Evolutionary conservation across 139 green algal species (phyloP).

Genomic region (Dunaliella primolecta): DNA sequence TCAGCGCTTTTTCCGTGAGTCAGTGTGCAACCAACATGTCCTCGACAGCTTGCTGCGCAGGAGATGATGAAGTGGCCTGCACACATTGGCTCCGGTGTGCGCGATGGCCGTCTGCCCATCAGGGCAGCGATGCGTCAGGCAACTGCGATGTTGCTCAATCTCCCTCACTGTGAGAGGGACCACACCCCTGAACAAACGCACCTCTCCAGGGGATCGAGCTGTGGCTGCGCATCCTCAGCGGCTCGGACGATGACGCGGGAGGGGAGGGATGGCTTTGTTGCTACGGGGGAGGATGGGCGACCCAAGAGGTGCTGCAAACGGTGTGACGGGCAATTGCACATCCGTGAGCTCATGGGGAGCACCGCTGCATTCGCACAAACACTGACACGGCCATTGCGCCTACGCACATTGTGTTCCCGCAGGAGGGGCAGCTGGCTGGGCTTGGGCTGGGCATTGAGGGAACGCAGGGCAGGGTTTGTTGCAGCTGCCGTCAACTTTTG

Average conservation of each 20-base stretch:
- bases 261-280: neutral
- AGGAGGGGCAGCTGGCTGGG: too few species aligned
- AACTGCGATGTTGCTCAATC: too few species aligned
- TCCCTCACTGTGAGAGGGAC: too few species aligned
- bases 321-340: neutral
- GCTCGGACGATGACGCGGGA: neutral
- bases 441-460: too few species aligned
- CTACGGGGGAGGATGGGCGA: neutral
- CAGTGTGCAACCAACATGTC: neutral
- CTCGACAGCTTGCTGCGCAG: neutral
- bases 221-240: constrained; percentile 11
- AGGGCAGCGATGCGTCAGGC: neutral
- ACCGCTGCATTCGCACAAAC: neutral
- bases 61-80: neutral
- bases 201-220: constrained; percentile 52
- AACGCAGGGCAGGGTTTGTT: too few species aligned
- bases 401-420: neutral
- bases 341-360: neutral
- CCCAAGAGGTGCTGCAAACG: too few species aligned
- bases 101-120: neutral
- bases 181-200: too few species aligned
- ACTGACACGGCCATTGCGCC: neutral
- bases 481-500: too few species aligned
- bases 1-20: neutral
- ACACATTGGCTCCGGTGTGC: neutral